Evolutionary conservation across 2,329 filamentous ascomycete genomes (phyloP), one percentile per base, ranked within the genome.

Genomic region (Calonectria multiphialidica): DNA sequence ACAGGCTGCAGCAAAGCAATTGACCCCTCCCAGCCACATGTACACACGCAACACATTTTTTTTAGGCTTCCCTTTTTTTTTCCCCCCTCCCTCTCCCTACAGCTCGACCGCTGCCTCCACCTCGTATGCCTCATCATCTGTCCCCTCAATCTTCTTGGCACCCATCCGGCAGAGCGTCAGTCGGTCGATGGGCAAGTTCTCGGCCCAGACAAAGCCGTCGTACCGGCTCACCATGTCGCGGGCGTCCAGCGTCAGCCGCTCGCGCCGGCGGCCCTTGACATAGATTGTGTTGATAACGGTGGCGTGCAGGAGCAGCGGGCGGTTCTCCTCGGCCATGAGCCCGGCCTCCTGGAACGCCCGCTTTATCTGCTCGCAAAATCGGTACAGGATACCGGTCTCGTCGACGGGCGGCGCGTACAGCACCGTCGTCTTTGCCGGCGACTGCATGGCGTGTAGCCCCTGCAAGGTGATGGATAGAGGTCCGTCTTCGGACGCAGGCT

Each of bases 281-380:
- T 98, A 97, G 16, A 95, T 90, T 0, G 95, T 97, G 82, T 98
- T 98, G 63, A 97, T 84, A 5, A 98, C 85, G 0, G 96, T 98
- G 21, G 94, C 95, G 81, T 98, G 96, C 64, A 98, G 84, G 23
- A 94, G 88, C 73, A 98, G 82, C 8, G 91, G 89, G 67, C 94
- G 86, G 15, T 85, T 83, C 30, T 94, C 92, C 1, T 86, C 84
- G 0, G 87, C 80, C 79, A 95, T 84, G 12, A 94, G 82, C 1
- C 87, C 91, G 0, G 85, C 85, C 2, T 89, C 84, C 21, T 83
- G 84, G 76, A 96, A 95, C 1, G 77, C 74, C 0, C 83, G 79
- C 72, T 88, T 85, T 16, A 95, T 79, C n/a, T 80, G 81, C 75
- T 89, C 83, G 74, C 91, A 92, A 79, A 95, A 93, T 1, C 80